phyloP scores from a whole-genome alignment of 192 early-diverging fungal genomes.

The Dispira simplex region DNA sequence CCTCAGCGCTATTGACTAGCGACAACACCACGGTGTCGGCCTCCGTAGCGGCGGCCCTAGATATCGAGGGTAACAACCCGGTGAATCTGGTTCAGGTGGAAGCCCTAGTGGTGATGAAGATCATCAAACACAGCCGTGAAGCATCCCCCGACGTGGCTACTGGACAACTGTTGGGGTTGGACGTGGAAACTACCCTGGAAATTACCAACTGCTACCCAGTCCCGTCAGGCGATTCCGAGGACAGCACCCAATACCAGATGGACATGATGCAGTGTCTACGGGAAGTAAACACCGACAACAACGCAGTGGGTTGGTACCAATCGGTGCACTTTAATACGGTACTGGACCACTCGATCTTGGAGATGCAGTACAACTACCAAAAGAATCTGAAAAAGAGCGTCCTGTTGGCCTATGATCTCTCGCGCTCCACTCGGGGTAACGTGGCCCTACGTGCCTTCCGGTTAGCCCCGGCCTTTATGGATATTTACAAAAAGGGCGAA shows the following conservation, averaged over 20 bases:
- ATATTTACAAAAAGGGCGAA: slow-evolving; percentile 60
- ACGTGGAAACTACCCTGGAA: slow-evolving; percentile 77
- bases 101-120: slow-evolving; percentile 80
- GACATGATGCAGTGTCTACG: slow-evolving; percentile 89
- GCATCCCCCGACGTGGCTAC: slow-evolving; percentile 59
- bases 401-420: slow-evolving; percentile 84
- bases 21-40: not conserved
- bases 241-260: slow-evolving; percentile 71
- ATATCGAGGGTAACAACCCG: slow-evolving; percentile 38
- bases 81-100: slow-evolving; percentile 54
- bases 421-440: slow-evolving; percentile 71
- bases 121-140: slow-evolving; percentile 93
- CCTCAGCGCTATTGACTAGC: not conserved
- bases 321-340: slow-evolving; percentile 78
- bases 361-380: slow-evolving; percentile 85
- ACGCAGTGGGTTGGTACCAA: slow-evolving; percentile 97
- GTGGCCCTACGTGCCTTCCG: slow-evolving; percentile 77
- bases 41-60: slow-evolving; percentile 28
- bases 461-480: slow-evolving; percentile 71
- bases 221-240: slow-evolving; percentile 37
- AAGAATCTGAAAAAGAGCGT: slow-evolving; percentile 69
- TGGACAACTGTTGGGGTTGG: slow-evolving; percentile 90
- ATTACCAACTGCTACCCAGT: slow-evolving; percentile 88
- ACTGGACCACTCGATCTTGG: slow-evolving; percentile 79
- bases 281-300: slow-evolving; percentile 88